Evolutionary conservation across 257 asterid species (phyloP), one percentile per base, ranked within the genome.

Genomic region (Nicotiana otophora): DNA sequence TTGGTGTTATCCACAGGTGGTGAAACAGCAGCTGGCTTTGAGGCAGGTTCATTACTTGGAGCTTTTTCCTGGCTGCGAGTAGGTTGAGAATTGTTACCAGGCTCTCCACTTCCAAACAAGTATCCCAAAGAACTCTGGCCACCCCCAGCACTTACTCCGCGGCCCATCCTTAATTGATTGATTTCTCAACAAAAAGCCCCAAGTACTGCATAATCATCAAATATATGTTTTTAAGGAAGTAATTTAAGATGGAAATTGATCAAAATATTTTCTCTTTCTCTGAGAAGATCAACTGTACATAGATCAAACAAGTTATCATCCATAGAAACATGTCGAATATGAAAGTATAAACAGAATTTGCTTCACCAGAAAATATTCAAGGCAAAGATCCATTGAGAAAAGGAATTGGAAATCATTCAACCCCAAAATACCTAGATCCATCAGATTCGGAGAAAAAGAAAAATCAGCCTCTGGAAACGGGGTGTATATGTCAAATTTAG

Each of bases 101-200:
- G 75, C 77, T 66, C 77, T 51, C 90, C 97, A 72, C 88, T 75
- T 74, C 97, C 97, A 64, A 92, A 94, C 48, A 94, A 91, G 90
- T 94, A 94, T 8, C 97, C 97, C 86, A 94, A 84, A 5, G 98
- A 94, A 87, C 98, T 94, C 87, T 92, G 93, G 8, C 97, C 97
- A 36, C 98, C 98, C 55, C 98, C 98, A 48, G 93, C 95, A 77
- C 97, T 94, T 5, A 86, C 91, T 85, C 97, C 97, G 48, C 98
- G 92, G 54, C 97, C 95, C 98, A 93, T 93, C 83, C 81, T 87
- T 82, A 70, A 55, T 42, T 4, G 48, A 33, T 36, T 54, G n/a
- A 14, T 39, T 74, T 81, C 80, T 34, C 23, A 12, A 48, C 23
- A 15, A 54, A 81, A 54, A 11, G 19, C 14, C 79, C 10, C 20